Conservation (phyloP, 306 rosid genomes). For the Crataegus laevigata region DNA sequence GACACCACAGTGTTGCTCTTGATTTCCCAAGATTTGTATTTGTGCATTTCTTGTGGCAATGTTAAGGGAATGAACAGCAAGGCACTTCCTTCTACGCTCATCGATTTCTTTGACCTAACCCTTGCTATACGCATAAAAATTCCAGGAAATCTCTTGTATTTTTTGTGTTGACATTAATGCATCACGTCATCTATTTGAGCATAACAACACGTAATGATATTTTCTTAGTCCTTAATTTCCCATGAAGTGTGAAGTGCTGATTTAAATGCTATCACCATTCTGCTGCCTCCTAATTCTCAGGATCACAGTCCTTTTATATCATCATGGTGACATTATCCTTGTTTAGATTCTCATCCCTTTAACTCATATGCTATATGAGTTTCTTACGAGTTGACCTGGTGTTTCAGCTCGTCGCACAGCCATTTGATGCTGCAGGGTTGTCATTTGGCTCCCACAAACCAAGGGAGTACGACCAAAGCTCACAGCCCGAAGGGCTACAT, state of each 20-base stretch:
- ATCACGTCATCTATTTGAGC: background rate
- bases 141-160: background rate
- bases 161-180: background rate
- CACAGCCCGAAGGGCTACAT: too few relatives aligned
- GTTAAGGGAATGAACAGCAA: background rate
- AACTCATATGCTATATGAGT: background rate
- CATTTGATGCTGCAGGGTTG: conserved; percentile 62
- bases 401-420: conserved; percentile 50
- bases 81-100: background rate
- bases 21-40: background rate
- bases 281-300: background rate
- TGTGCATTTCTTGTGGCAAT: background rate
- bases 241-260: background rate
- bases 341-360: background rate
- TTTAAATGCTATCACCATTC: background rate
- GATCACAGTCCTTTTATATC: background rate
- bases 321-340: background rate
- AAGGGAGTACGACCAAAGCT: conserved; percentile 56
- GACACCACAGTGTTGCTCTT: background rate
- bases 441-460: conserved; percentile 59
- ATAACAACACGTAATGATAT: background rate
- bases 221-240: background rate
- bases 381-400: conserved; percentile 25
- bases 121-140: background rate
- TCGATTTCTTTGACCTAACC: background rate